Evolutionary conservation across 2,329 filamentous ascomycete genomes (phyloP), one percentile per base, ranked within the genome.

Genomic region (Bipolaris zeicola): DNA sequence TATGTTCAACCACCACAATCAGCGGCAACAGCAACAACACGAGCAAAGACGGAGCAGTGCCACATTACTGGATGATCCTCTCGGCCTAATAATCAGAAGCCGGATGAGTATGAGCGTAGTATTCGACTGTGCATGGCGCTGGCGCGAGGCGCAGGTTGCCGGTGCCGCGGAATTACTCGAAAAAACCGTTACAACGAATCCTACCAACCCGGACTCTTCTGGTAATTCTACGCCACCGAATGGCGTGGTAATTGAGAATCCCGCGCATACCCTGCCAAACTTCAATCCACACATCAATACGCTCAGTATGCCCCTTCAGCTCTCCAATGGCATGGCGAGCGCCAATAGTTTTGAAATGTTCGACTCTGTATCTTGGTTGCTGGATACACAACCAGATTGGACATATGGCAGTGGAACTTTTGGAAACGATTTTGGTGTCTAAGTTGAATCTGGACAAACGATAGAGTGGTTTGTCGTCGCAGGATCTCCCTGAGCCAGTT

Each of bases 291-390:
- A 76, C 52, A 63, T 76, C 31, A 74, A 73, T 37, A 74, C 73
- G 8, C 56, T 75, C 10, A 79, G 60, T 82, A 83, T 64, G 71
- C 72, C 70, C 11, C 89, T 90, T 61, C 83, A 85, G 63, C 84
- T 90, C 52, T 85, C 86, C 8, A 89, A 87, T 66, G 74, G 66
- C 14, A 68, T 71, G 51, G 74, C 60, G 43, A 79, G 66, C 60
- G 76, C 77, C 43, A 79, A 76, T 46, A 76, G 76, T 43, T 80
- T 78, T 33, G 78, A 96, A 74, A 91, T 96, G 60, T 96, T 96
- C 70, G 92, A 96, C 76, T 91, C 93, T 1, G 83, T 96, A 68
- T 91, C 94, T 74, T 97, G 93, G 93, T 92, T 96, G 81, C 80
- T 97, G 58, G 93, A 97, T 74, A 91, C 92, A 89, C 73, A 76